These are phyloP conservation scores for Ceratocystiopsis sp. DNA, from an alignment of 2,329 filamentous ascomycete species.

Conservation along the genomic window DNA sequence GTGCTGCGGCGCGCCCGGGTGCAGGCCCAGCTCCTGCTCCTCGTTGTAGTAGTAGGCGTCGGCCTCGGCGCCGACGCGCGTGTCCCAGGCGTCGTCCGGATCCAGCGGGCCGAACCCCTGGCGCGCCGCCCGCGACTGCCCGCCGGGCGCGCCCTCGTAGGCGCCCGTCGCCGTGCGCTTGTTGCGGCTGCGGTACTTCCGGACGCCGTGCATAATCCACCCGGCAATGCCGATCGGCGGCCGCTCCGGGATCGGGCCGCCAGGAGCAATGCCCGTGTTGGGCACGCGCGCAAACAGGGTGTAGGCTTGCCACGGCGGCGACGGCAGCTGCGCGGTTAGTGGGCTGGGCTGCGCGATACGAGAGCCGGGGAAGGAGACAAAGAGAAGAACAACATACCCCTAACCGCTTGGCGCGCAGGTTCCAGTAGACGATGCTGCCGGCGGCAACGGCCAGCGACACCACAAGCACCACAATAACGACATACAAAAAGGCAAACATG, in stretches of 20 bases:
- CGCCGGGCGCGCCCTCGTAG: conserved; percentile 43
- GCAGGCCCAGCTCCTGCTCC: conserved; percentile 51
- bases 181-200: conserved; percentile 41
- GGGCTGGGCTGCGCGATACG: not conserved
- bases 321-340: conserved; percentile 37
- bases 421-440: conserved; percentile 55
- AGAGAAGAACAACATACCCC: conserved; percentile 32
- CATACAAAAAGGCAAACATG: conserved; percentile 20
- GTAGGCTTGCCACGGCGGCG: conserved; percentile 33
- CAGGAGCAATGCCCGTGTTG: too few species aligned
- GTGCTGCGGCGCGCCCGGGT: conserved; percentile 16
- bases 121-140: conserved; percentile 20
- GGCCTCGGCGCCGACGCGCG: conserved; percentile 58
- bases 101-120: conserved; percentile 42
- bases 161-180: conserved; percentile 50
- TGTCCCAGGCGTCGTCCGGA: conserved; percentile 75
- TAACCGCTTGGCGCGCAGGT: conserved; percentile 53
- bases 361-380: not conserved
- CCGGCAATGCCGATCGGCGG: conserved; percentile 47
- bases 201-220: conserved; percentile 54
- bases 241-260: conserved; percentile 17
- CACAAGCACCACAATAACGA: conserved; percentile 57
- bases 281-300: too few species aligned
- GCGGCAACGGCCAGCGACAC: conserved; percentile 37
- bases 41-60: conserved; percentile 46